phyloP scores from a whole-genome alignment of 2,329 filamentous ascomycete species.

The Cladophialophora exuberans region DNA sequence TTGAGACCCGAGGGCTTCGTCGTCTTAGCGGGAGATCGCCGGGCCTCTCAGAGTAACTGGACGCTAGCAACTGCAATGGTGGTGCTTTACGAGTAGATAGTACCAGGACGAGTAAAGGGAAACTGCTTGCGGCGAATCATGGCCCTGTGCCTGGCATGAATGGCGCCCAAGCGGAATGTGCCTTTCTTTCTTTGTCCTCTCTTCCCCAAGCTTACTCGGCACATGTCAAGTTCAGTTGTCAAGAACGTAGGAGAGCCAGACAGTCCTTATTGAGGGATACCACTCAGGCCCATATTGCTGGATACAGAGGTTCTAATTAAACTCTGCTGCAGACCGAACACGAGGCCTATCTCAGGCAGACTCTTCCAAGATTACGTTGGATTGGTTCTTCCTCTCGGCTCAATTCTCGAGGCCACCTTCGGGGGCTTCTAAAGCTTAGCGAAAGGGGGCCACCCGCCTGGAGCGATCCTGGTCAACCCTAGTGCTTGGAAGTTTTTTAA shows the following conservation, averaged over 20 bases:
- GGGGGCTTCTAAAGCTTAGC: not conserved
- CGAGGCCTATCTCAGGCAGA: not conserved
- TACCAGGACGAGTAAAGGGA: no score
- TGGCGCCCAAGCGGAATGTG: no score
- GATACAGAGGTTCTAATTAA: not conserved
- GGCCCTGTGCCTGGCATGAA: conserved; percentile 19
- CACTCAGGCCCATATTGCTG: not conserved
- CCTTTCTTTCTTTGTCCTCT: not conserved
- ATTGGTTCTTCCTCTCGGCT: not conserved
- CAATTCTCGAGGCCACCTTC: not conserved
- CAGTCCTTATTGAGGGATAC: not conserved
- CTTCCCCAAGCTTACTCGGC: not conserved
- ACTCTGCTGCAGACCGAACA: not conserved
- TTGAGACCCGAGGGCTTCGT: conserved; percentile 1
- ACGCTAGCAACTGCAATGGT: no score
- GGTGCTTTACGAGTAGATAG: no score
- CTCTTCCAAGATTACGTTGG: conserved; percentile 18
- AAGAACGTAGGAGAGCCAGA: not conserved
- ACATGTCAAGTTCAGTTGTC: no score
- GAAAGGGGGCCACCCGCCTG: not conserved
- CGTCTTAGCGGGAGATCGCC: conserved; percentile 23
- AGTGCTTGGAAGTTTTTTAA: no score
- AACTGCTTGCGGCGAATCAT: conserved; percentile 27
- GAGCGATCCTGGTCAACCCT: no score
- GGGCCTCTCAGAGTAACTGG: no score